These are phyloP conservation scores for Cylindricascospora bacillispora DNA, from an alignment of 1,139 yeast species.

Conservation along the genomic window DNA sequence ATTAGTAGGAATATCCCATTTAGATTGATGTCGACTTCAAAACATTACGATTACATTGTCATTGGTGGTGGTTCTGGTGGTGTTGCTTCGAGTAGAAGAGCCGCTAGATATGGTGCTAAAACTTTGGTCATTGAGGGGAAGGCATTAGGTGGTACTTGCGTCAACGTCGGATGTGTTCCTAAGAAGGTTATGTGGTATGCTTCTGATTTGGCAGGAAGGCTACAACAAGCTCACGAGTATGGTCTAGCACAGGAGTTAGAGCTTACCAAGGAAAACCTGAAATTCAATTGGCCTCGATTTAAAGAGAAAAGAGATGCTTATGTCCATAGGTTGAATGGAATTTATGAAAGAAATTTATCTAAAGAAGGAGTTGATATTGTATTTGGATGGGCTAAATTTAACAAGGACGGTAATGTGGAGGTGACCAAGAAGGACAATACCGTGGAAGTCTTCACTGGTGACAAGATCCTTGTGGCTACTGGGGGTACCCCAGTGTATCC, in stretches of 20 bases:
- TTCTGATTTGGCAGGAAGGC: constrained; percentile 68
- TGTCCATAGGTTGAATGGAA: constrained; percentile 75
- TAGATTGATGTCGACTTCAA: too few species aligned
- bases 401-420: constrained; percentile 61
- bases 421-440: constrained; percentile 51
- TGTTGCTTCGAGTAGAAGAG: constrained; percentile 93
- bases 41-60: constrained; percentile 77
- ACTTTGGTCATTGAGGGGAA: constrained; percentile 71
- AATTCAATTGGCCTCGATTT: constrained; percentile 69
- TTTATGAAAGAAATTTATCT: constrained; percentile 73
- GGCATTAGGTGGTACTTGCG: constrained; percentile 94
- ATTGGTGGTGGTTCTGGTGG: constrained; percentile 99
- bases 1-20: too few species aligned
- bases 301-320: constrained; percentile 89
- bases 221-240: constrained; percentile 65
- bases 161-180: constrained; percentile 98
- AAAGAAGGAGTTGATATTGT: constrained; percentile 83
- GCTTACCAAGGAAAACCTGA: constrained; percentile 31
- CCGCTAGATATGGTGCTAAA: constrained; percentile 87
- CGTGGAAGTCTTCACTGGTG: constrained; percentile 57
- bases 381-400: constrained; percentile 79
- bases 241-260: constrained; percentile 55
- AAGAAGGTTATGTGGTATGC: constrained; percentile 99
- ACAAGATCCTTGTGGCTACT: constrained; percentile 75
- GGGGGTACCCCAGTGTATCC: constrained; percentile 84